phyloP scores from a whole-genome alignment of 1,284 basidiomycete species.

The Melampsora americana region DNA sequence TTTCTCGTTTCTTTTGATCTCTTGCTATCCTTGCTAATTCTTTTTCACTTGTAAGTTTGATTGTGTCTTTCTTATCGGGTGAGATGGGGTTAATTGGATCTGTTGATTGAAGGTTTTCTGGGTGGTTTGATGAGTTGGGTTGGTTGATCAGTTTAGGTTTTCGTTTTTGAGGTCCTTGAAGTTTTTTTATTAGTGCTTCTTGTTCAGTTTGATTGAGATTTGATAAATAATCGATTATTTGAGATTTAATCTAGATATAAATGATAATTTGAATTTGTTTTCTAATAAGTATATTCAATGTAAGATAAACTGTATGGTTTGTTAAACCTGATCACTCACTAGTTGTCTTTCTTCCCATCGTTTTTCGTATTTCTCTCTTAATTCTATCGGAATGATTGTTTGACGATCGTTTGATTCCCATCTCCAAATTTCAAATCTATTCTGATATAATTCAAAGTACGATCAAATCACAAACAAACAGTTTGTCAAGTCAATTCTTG shows the following conservation, averaged over 20 bases:
- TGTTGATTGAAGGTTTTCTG: not conserved
- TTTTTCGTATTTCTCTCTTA: conserved; percentile 64
- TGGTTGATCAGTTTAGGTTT: not conserved
- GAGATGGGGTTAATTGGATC: no score
- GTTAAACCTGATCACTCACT: conserved; percentile 59
- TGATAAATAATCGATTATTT: conserved; percentile 6
- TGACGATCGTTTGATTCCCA: conserved; percentile 72
- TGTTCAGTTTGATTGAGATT: conserved; percentile 5
- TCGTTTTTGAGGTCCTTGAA: conserved; percentile 12
- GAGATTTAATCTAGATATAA: conserved; percentile 37
- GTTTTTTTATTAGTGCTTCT: conserved; percentile 45
- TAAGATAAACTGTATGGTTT: no score
- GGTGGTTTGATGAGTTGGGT: conserved; percentile 5
- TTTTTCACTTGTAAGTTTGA: conserved; percentile 19
- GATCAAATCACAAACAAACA: no score
- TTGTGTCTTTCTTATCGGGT: no score
- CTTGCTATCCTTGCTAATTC: conserved; percentile 19
- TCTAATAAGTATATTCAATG: conserved; percentile 23
- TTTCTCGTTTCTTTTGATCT: conserved; percentile 27
- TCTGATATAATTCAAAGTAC: conserved; percentile 25
- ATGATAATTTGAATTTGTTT: no score
- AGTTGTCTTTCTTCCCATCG: conserved; percentile 66
- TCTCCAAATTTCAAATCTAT: conserved; percentile 69
- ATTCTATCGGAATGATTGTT: conserved; percentile 68
- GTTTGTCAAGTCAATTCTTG: no score